These are phyloP conservation scores for Fusarium devonianum DNA, from an alignment of 2,329 filamentous ascomycete species.

Conservation along the genomic window DNA sequence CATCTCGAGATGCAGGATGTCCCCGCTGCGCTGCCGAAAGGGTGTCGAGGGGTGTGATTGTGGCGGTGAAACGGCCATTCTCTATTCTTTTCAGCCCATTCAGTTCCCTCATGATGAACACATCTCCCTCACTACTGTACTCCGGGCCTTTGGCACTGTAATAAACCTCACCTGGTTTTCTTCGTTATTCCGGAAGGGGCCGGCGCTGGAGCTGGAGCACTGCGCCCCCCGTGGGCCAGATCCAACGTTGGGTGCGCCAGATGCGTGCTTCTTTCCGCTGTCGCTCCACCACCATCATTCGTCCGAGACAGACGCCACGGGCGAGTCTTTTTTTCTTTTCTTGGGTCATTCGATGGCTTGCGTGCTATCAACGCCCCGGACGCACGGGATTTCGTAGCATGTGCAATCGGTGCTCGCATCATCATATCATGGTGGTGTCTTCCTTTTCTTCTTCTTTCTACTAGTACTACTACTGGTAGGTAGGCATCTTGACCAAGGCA, in stretches of 20 bases:
- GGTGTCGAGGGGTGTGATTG: constrained; percentile 5
- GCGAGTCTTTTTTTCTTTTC: constrained; percentile 21
- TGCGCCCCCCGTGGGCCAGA: constrained; percentile 24
- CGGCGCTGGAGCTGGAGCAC: constrained; percentile 5
- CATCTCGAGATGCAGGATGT: constrained; percentile 21
- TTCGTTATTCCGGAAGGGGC: not conserved
- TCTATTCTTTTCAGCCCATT: not conserved
- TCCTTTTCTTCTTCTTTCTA: constrained; percentile 25
- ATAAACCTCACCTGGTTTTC: constrained; percentile 11
- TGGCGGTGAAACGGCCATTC: constrained; percentile 22
- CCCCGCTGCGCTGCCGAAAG: not conserved
- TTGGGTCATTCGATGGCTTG: constrained; percentile 25
- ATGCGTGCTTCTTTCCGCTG: constrained; percentile 14
- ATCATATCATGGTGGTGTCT: constrained; percentile 33
- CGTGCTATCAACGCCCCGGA: constrained; percentile 19
- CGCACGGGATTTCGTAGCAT: constrained; percentile 30
- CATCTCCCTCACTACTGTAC: constrained; percentile 4
- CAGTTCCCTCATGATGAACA: constrained; percentile 11
- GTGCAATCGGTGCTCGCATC: constrained; percentile 10
- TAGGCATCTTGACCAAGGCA: not conserved
- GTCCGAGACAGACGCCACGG: constrained; percentile 33
- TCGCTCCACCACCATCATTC: constrained; percentile 32
- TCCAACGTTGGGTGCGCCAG: constrained; percentile 13
- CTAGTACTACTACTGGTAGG: too few relatives aligned
- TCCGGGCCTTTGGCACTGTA: constrained; percentile 5